Percentiles rank a stretch among this genome's conserved stretches.
Evolutionary conservation across 2,329 filamentous ascomycete genomes (phyloP).

Genomic region (Aspergillus ochraceus): DNA sequence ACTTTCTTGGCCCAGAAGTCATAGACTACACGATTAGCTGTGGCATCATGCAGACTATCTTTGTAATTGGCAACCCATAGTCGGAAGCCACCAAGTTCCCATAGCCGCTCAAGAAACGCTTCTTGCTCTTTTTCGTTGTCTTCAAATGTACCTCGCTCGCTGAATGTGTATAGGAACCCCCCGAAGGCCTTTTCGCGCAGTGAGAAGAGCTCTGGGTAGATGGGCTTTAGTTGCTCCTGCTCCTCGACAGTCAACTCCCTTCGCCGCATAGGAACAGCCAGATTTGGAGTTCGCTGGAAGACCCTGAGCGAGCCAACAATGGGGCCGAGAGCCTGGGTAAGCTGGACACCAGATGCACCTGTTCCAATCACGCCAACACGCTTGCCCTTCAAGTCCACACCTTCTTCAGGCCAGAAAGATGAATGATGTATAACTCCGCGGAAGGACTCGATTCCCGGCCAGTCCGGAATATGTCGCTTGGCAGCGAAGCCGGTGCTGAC

Average conservation of each 20-base stretch:
- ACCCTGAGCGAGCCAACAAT: slow-evolving; percentile 56
- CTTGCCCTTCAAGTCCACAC: slow-evolving; percentile 49
- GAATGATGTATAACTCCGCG: slow-evolving; percentile 56
- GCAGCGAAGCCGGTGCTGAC: slow-evolving; percentile 49
- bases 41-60: slow-evolving; percentile 49
- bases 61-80: slow-evolving; percentile 58
- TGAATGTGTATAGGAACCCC: slow-evolving; percentile 60
- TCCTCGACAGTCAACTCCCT: slow-evolving; percentile 50
- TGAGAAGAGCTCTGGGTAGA: slow-evolving; percentile 55
- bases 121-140: slow-evolving; percentile 53
- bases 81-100: slow-evolving; percentile 55
- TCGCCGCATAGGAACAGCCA: slow-evolving; percentile 63
- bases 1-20: slow-evolving; percentile 58
- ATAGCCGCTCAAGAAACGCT: slow-evolving; percentile 52
- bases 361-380: slow-evolving; percentile 56
- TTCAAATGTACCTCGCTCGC: slow-evolving; percentile 57
- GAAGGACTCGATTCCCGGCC: slow-evolving; percentile 45
- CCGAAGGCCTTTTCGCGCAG: slow-evolving; percentile 55
- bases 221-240: slow-evolving; percentile 48
- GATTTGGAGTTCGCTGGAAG: slow-evolving; percentile 67
- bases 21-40: slow-evolving; percentile 57
- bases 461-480: slow-evolving; percentile 45
- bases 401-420: slow-evolving; percentile 54
- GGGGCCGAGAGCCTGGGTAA: slow-evolving; percentile 60
- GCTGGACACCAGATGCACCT: slow-evolving; percentile 57